Conservation (phyloP, 306 rosid genomes). For the Astragalus glycyphyllos region DNA sequence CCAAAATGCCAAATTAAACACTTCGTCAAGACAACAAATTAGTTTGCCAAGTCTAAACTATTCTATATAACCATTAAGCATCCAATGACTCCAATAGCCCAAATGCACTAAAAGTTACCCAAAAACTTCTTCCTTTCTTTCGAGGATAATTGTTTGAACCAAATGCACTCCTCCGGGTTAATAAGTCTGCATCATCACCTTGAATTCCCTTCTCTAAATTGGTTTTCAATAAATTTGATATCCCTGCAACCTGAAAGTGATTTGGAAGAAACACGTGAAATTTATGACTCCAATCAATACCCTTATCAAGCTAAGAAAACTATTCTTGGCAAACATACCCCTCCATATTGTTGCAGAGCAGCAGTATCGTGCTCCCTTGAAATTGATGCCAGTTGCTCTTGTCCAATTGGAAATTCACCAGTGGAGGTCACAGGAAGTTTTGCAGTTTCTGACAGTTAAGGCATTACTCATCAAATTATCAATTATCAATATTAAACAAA, state of each 20-base stretch:
- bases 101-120: conserved; percentile 54
- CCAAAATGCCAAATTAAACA: neutral
- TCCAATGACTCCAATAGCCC: conserved; percentile 12
- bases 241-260: conserved; percentile 68
- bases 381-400: conserved; percentile 73
- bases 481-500: conserved; percentile 2
- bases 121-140: conserved; percentile 82
- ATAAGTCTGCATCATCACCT: conserved; percentile 78
- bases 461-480: neutral
- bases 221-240: conserved; percentile 69
- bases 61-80: neutral
- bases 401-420: conserved; percentile 80
- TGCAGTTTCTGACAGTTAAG: conserved; percentile 48
- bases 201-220: conserved; percentile 75
- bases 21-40: neutral
- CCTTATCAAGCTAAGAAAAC: neutral
- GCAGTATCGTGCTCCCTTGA: conserved; percentile 73
- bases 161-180: conserved; percentile 69
- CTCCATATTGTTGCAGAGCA: conserved; percentile 69
- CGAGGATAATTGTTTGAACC: conserved; percentile 88
- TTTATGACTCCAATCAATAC: conserved; percentile 9
- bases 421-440: conserved; percentile 35
- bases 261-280: conserved; percentile 33
- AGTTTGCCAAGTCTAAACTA: neutral
- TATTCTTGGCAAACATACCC: conserved; percentile 59